Base-by-base conservation (phyloP, 805 yeast genomes). In the Saccharomycopsis fermentans region DNA sequence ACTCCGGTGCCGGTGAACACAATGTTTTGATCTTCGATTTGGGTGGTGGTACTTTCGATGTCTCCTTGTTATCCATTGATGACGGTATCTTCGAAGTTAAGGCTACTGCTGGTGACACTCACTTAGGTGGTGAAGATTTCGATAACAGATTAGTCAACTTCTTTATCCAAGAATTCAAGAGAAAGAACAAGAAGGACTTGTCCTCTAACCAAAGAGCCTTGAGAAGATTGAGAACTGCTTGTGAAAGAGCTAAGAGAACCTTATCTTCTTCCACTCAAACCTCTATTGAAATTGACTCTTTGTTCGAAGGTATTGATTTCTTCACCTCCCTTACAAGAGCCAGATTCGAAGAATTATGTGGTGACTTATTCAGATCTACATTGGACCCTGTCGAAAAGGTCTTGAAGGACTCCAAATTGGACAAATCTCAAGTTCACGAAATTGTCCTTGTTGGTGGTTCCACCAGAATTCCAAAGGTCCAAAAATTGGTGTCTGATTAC, bases 31-130 rank as follows among this genome's bases (percentile, higher is more conserved):
- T 90, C 73, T 90, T 90, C 78, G 97, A 90, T 77, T 82, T 91
- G 69, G 97, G 97, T 83, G 97, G 97, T 80, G 97, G 97, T 84
- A 91, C 97, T 70, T 91, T 91, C 78, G 97, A 91, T 88, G 97
- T 91, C 56, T 91, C 97, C 29, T 80, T 91, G 63, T 81, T 91
- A 72, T 82, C 95, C 66, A 91, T 91, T 70, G 96, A 90, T 71
- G 97, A 89, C 67, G 97, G 97, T 78, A 87, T 91, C 70, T 91
- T 91, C 76, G 96, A 90, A 80, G 97, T 91, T 68, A 90, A 90
- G 81, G 94, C 97, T 66, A 91, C 98, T 62, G 78, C 79, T 63
- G 79, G 79, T 75, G 79, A 90, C 73, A 88, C 92, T 61, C 92
- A 86, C 77, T 84, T 89, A 80, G 97, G 97, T 81, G 97, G 97